These are phyloP conservation scores for Brasenia schreberi DNA, from an alignment of 164 flowering plant genomes.

Conservation along the genomic window DNA sequence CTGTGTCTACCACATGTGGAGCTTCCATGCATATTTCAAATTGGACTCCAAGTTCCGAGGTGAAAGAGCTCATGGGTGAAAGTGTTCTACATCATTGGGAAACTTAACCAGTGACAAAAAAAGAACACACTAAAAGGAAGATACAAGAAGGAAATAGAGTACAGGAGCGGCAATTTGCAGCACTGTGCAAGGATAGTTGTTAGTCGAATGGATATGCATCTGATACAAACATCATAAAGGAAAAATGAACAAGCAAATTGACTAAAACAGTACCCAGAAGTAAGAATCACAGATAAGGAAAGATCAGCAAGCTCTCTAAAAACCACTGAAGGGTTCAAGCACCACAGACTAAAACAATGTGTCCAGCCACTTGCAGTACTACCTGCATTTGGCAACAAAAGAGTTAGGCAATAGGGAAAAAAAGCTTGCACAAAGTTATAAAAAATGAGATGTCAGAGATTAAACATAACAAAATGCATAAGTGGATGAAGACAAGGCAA, in stretches of 20 bases:
- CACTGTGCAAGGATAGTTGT: neutral
- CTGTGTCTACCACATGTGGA: conserved; percentile 87
- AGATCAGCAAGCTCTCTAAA: conserved; percentile 68
- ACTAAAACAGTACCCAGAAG: conserved; percentile 67
- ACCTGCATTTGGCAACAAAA: conserved; percentile 18
- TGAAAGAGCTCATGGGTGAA: conserved; percentile 81
- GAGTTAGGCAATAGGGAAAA: neutral
- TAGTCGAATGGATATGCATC: neutral
- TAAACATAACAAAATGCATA: too few species aligned
- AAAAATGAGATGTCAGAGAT: too few species aligned
- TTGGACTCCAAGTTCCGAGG: conserved; percentile 91
- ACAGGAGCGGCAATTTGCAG: too few species aligned
- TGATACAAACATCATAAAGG: neutral
- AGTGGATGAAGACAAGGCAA: too few species aligned
- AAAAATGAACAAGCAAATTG: neutral
- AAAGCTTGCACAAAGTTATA: too few species aligned
- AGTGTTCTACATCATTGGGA: conserved; percentile 46
- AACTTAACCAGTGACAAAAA: too few species aligned
- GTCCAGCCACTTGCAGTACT: conserved; percentile 34
- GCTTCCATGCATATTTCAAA: conserved; percentile 92
- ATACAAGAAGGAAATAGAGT: neutral
- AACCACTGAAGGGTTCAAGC: conserved; percentile 90
- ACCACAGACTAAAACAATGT: conserved; percentile 68
- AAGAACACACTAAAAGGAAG: neutral
- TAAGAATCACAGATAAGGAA: conserved; percentile 72